Evolutionary conservation across 1,139 yeast genomes (phyloP), one percentile per base, ranked within the genome.

Genomic region (Protomyces lactucae-debilis): DNA sequence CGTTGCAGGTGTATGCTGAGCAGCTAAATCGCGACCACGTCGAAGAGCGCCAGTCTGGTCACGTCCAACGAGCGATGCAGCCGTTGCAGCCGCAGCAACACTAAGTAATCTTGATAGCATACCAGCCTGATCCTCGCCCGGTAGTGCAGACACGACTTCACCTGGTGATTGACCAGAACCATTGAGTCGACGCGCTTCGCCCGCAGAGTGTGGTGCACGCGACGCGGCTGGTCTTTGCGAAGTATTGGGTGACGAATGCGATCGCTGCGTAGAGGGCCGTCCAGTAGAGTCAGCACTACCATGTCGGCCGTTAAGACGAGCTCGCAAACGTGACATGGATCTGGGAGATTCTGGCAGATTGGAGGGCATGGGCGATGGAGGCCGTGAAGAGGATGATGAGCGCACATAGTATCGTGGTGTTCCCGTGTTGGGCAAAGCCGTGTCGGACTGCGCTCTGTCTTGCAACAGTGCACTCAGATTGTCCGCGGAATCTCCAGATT

Each of bases 61-160:
- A 63, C 61, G 65, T 21, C 78, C 82, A 55, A 79, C 74, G 35
- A 80, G 69, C 3, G 80, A 75, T 2, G 73, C 71, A 0, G 81
- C 81, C 0, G 83, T 79, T 5, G 81, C 79, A 0, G 79, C 75
- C 0, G 83, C 82, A 0, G 83, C 83, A 23, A 79, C 73, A 16
- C 80, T 81, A 52, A 80, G 68, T 18, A 80, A 69, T 43, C 82
- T 72, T 1, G 83, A 77, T 14, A 80, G 72, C 74, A 79, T 75
- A 12, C 77, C 75, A 0, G 80, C 76, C 64, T 80, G 83, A 59
- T 76, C 72, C 57, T 75, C 77, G 32, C 69, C 72, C n/a, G 64
- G 64, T 59, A 59, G 25, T 9, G 56, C 57, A 10, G 63, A 52
- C 23, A 59, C 57, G 23, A 59, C 28, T 32, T 59, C 63, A 16